phyloP scores from a whole-genome alignment of 768 basidiomycete species.

The Tricholoma terreum region DNA sequence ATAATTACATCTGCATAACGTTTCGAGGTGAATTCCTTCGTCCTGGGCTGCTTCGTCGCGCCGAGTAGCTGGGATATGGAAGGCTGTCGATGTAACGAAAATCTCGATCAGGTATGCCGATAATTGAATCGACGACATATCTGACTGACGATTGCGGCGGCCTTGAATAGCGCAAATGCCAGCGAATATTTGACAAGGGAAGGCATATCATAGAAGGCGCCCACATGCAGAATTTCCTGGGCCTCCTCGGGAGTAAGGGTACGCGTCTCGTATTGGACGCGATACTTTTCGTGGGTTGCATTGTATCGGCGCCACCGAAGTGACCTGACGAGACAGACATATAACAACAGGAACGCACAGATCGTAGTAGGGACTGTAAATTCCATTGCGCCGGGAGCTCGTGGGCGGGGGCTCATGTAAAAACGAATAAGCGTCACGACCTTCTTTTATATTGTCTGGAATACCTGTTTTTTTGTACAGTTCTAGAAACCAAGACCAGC shows the following conservation, averaged over 20 bases:
- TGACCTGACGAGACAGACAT: conserved; percentile 31
- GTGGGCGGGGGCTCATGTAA: background rate
- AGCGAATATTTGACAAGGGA: conserved; percentile 35
- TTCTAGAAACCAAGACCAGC: no score
- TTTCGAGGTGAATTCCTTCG: conserved; percentile 33
- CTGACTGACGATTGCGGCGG: conserved; percentile 43
- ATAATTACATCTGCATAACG: conserved; percentile 49
- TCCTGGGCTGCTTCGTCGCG: conserved; percentile 38
- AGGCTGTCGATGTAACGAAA: conserved; percentile 29
- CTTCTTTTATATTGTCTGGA: no score
- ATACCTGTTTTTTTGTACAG: no score
- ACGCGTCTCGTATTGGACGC: conserved; percentile 27
- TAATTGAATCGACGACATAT: background rate
- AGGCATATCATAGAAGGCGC: conserved; percentile 45
- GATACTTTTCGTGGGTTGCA: conserved; percentile 39
- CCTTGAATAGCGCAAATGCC: conserved; percentile 53
- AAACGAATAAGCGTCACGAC: background rate
- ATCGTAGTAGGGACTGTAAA: background rate
- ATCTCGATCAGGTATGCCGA: no score
- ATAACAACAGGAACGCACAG: conserved; percentile 6
- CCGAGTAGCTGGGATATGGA: conserved; percentile 42
- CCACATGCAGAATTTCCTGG: conserved; percentile 36
- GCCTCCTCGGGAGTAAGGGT: conserved; percentile 44
- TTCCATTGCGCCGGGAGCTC: background rate
- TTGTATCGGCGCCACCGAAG: conserved; percentile 44